phyloP scores from a whole-genome alignment of 164 flowering plant genomes.

The Echeveria elegans region DNA sequence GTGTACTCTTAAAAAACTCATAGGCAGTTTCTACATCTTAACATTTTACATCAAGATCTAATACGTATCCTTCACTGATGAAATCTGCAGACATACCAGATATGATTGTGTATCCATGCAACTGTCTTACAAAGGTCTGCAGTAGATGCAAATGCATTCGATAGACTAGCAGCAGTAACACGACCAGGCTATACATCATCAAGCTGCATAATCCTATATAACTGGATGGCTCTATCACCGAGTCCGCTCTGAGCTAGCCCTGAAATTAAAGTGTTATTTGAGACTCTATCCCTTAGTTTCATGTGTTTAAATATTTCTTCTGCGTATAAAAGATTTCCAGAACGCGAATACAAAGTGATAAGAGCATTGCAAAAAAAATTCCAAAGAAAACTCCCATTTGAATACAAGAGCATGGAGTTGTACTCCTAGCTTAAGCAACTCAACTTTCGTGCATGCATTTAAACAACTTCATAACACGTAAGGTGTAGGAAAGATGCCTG shows the following conservation, averaged over 20 bases:
- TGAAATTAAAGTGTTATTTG: slow-evolving; percentile 33
- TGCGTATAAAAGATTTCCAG: slow-evolving; percentile 23
- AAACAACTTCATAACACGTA: slow-evolving; percentile 27
- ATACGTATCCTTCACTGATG: slow-evolving; percentile 35
- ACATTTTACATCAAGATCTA: slow-evolving; percentile 35
- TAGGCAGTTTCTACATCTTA: slow-evolving; percentile 26
- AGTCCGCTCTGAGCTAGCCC: slow-evolving; percentile 29
- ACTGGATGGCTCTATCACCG: slow-evolving; percentile 21
- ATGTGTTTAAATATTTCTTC: slow-evolving; percentile 25
- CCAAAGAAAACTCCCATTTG: slow-evolving; percentile 26
- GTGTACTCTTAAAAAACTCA: slow-evolving; percentile 21
- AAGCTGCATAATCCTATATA: slow-evolving; percentile 28
- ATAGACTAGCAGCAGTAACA: slow-evolving; percentile 28
- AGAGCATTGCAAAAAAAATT: slow-evolving; percentile 34
- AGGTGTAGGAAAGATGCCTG: slow-evolving; percentile 24
- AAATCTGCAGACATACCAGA: slow-evolving; percentile 26
- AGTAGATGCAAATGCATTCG: slow-evolving; percentile 24
- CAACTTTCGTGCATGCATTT: slow-evolving; percentile 27
- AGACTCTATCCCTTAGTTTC: slow-evolving; percentile 21
- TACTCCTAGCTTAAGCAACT: slow-evolving; percentile 18
- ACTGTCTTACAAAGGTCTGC: slow-evolving; percentile 17
- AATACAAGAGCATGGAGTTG: slow-evolving; percentile 28
- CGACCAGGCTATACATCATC: slow-evolving; percentile 26
- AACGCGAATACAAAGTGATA: slow-evolving; percentile 27
- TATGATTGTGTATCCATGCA: slow-evolving; percentile 25